Evolutionary conservation across 306 rosid species (phyloP).

Genomic region (Vicia villosa): DNA sequence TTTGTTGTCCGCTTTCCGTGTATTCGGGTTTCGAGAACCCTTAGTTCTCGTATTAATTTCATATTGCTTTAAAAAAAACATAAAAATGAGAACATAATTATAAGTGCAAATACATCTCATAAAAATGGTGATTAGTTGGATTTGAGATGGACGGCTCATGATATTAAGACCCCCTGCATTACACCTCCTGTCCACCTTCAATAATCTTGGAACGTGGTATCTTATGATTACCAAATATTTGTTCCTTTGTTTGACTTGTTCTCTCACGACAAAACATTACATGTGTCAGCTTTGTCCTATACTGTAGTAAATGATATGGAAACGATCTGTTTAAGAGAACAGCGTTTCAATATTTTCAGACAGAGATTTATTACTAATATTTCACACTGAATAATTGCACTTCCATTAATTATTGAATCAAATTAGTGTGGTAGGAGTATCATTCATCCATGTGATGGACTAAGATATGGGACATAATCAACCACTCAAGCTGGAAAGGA

Average conservation of each 20-base stretch:
- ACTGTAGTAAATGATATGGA: background rate
- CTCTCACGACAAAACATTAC: slow-evolving; percentile 18
- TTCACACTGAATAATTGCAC: slow-evolving; percentile 11
- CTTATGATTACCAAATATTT: slow-evolving; percentile 28
- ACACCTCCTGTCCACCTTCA: background rate
- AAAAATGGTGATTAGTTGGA: no score
- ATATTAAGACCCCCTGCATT: background rate
- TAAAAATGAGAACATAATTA: no score
- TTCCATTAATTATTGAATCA: background rate
- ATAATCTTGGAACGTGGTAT: slow-evolving; percentile 10
- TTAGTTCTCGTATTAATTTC: no score
- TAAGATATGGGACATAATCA: slow-evolving; percentile 30
- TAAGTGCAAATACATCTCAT: no score
- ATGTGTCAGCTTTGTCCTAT: slow-evolving; percentile 25
- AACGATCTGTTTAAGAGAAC: slow-evolving; percentile 13
- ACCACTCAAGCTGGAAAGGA: slow-evolving; percentile 32
- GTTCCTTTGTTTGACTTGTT: slow-evolving; percentile 28
- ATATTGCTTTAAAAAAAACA: no score
- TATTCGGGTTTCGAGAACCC: no score
- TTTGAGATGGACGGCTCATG: no score
- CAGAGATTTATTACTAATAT: slow-evolving; percentile 7
- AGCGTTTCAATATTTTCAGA: background rate
- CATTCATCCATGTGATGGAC: slow-evolving; percentile 25
- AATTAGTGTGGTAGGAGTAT: background rate
- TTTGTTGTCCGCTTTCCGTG: no score